These are phyloP conservation scores for Mycosarcoma maydis DNA, from an alignment of 1,284 basidiomycete species.

Conservation along the genomic window DNA sequence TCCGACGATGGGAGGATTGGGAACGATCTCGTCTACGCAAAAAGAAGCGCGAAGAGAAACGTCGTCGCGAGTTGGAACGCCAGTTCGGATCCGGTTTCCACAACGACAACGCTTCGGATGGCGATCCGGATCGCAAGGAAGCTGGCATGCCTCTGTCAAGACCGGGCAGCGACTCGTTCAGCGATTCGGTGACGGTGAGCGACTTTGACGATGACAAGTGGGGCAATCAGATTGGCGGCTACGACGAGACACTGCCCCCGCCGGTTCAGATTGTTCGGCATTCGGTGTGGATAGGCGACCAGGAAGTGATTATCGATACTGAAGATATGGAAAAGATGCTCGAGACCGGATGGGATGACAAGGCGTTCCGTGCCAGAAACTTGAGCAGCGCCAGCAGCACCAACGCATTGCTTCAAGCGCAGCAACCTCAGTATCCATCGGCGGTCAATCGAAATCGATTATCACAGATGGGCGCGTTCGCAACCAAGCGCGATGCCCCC, in stretches of 20 bases:
- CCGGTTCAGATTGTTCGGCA: conserved; percentile 58
- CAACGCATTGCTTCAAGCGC: too few species aligned
- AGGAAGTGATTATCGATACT: conserved; percentile 52
- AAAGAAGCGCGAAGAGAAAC: conserved; percentile 85
- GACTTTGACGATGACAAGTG: conserved; percentile 86
- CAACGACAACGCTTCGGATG: conserved; percentile 70
- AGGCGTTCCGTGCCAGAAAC: conserved; percentile 26
- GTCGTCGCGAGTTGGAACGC: conserved; percentile 68
- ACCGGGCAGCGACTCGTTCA: conserved; percentile 44
- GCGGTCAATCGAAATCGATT: conserved; percentile 32
- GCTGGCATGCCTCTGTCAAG: conserved; percentile 30
- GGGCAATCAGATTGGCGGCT: conserved; percentile 72
- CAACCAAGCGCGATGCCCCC: conserved; percentile 18
- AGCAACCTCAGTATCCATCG: conserved; percentile 40
- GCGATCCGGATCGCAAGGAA: conserved; percentile 43
- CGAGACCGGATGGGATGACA: conserved; percentile 58
- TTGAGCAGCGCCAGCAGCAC: too few species aligned
- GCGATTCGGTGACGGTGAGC: conserved; percentile 33
- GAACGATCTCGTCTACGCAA: conserved; percentile 95
- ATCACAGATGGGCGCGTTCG: conserved; percentile 44
- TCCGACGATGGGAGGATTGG: conserved; percentile 99
- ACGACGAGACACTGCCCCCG: conserved; percentile 58
- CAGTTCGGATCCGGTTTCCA: conserved; percentile 75
- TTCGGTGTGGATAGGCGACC: conserved; percentile 53
- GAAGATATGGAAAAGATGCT: conserved; percentile 62